Evolutionary conservation across 1,139 yeast species (phyloP).

Genomic region (Zygoascus meyerae): DNA sequence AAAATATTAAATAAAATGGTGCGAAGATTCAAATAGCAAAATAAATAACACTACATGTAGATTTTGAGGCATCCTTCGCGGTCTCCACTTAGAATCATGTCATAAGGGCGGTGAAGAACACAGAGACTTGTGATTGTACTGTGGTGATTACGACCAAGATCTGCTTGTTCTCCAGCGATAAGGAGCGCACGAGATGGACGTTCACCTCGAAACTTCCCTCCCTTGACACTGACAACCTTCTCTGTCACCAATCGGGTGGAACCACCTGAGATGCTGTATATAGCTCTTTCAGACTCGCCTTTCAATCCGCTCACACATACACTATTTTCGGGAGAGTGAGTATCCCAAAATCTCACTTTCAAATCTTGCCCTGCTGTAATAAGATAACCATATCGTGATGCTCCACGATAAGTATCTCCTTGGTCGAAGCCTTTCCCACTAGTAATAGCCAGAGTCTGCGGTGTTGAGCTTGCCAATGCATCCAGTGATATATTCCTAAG

Average conservation of each 20-base stretch:
- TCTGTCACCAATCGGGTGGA: constrained; percentile 29
- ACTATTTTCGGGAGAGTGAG: constrained; percentile 39
- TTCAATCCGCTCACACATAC: constrained; percentile 34
- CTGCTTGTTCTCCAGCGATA: constrained; percentile 37
- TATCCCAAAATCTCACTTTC: constrained; percentile 46
- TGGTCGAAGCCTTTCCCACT: constrained; percentile 27
- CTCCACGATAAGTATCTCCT: background rate
- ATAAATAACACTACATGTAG: constrained; percentile 36
- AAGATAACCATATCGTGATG: constrained; percentile 24
- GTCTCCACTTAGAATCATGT: constrained; percentile 59
- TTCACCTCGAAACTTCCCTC: constrained; percentile 21
- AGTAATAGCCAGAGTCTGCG: constrained; percentile 22
- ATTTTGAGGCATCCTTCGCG: constrained; percentile 57
- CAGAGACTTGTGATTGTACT: constrained; percentile 50
- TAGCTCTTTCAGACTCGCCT: constrained; percentile 24
- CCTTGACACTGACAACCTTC: constrained; percentile 13
- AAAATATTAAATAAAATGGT: background rate
- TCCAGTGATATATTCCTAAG: background rate
- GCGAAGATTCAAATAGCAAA: background rate
- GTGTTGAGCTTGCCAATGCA: background rate
- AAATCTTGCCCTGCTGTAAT: constrained; percentile 38
- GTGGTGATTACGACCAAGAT: constrained; percentile 38
- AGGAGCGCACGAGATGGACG: constrained; percentile 30
- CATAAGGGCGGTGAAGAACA: constrained; percentile 46
- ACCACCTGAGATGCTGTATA: constrained; percentile 34